These are phyloP conservation scores for Tephrocybe sp. DNA, from an alignment of 768 basidiomycete genomes.

Conservation along the genomic window DNA sequence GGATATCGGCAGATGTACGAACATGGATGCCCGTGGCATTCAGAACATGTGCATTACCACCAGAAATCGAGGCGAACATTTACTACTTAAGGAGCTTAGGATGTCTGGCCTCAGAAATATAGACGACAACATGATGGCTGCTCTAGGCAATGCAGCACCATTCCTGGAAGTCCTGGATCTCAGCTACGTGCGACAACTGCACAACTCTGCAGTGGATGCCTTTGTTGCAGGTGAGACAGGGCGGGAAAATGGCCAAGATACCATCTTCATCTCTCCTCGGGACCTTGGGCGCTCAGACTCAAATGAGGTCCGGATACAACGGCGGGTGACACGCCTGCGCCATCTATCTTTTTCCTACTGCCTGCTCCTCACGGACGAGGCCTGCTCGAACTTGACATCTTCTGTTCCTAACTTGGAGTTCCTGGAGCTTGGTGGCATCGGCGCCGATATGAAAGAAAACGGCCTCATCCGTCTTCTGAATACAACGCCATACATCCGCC, in stretches of 20 bases:
- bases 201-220: slow-evolving; percentile 73
- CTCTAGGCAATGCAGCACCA: slow-evolving; percentile 66
- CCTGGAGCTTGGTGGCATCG: slow-evolving; percentile 78
- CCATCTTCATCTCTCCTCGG: slow-evolving; percentile 53
- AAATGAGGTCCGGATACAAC: slow-evolving; percentile 46
- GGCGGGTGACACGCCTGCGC: slow-evolving; percentile 65
- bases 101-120: slow-evolving; percentile 66
- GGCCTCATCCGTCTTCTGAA: slow-evolving; percentile 71
- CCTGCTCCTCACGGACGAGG: slow-evolving; percentile 65
- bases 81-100: slow-evolving; percentile 60
- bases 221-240: slow-evolving; percentile 57
- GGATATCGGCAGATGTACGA: slow-evolving; percentile 69
- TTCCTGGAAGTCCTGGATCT: slow-evolving; percentile 78
- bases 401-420: slow-evolving; percentile 70
- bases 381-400: slow-evolving; percentile 70
- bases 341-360: slow-evolving; percentile 77
- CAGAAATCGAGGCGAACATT: slow-evolving; percentile 41
- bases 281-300: slow-evolving; percentile 60
- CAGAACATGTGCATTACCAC: slow-evolving; percentile 43
- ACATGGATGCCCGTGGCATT: slow-evolving; percentile 66
- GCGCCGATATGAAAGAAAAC: slow-evolving; percentile 61
- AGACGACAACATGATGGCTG: slow-evolving; percentile 58
- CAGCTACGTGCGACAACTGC: slow-evolving; percentile 67
- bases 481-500: slow-evolving; percentile 68
- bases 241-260: slow-evolving; percentile 34